Base-by-base conservation (phyloP, 2,329 filamentous ascomycete species). In the Parastagonospora avenae region DNA sequence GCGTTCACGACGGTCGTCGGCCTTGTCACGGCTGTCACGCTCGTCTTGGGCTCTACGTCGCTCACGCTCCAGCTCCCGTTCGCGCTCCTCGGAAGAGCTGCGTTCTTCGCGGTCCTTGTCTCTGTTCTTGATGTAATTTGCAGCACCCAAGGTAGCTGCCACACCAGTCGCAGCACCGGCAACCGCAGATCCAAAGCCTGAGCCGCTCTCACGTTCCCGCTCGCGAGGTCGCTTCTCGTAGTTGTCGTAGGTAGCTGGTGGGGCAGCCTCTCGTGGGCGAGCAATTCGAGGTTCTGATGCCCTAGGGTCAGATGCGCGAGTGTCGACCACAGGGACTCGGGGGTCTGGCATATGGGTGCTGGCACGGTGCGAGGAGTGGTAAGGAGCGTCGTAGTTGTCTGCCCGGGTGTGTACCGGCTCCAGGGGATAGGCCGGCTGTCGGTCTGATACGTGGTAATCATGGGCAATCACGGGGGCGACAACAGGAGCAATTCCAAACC, bases 401-500 rank as follows among this genome's bases (percentile, higher is more conserved):
- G 47, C 28, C 7, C 52, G 52, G 1, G 50, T 42, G 8, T 47
- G 38, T 4, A 45, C 42, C 3, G 52, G 32, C 39, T 64, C 63
- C 27, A 58, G 55, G 1, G 60, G 42, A 24, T 60, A 72, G 2
- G 64, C 49, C 6, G 73, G 64, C 42, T 72, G 66, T 29, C 71
- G 71, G 45, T 77, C 73, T 29, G 77, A 64, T n/a, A 67, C 46
- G 44, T 76, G 74, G 35, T 46, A 52, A n/a, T 79, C 76, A 36
- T 64, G 66, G 35, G 59, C 50, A 4, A 62, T 53, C 31, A 28
- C 41, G 8, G 59, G 48, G 19, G 48, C 55, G 5, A 51, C 19
- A 24, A 24, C 57, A 5, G 66, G 56, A 1, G 69, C 64, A 53
- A 80, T 79, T 45, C 79, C 79, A 50, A 81, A 81, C 6, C 79